Evolutionary conservation across 176 grass and related monocot species (phyloP), one percentile per base, ranked within the genome.

Genomic region (Coix lacrymajobi): DNA sequence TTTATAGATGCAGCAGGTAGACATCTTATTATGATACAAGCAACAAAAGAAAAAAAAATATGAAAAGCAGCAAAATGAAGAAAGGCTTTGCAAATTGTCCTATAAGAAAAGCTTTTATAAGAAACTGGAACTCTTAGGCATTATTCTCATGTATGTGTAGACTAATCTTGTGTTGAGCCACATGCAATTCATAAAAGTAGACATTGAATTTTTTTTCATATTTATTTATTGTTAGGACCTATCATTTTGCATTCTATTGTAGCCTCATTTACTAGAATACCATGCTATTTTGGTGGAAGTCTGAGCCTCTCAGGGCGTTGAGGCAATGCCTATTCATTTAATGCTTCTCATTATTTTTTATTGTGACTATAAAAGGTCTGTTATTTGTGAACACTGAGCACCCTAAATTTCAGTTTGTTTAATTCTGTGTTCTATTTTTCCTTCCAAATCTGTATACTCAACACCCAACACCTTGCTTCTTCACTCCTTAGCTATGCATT

Each of bases 1-100:
- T 98, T 88, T 95, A 95, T 86, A 95, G 84, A 82, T 98, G 92
- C 84, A 98, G 89, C 96, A 98, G 91, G 96, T 98, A 88, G 38
- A 13, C 58, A 72, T 78, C 43, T 86, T 69, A 70, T 78, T 68
- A 69, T 72, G 28, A 69, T 45, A 83, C 14, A n/a, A 28, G 22
- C 38, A 66, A 24, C 4, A 65, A 60, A 73, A 30, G 33, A 32
- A 71, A 33, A 2, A 56, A 40, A 60, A 26, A 12, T 4, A 11
- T 11, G 38, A 56, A 32, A 77, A 73, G 34, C 22, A 51, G 8
- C 20, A 3, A 76, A 75, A 78, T 83, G 22, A 60, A 28, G 22
- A 58, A 75, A 36, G 36, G 61, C 17, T 19, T 54, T 84, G 37
- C 45, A 69, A 66, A 22, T 58, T 45, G 43, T 5, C 6, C 34